These are phyloP conservation scores for Boletus pseudo-olivaceus DNA, from an alignment of 768 basidiomycete genomes.

Conservation along the genomic window DNA sequence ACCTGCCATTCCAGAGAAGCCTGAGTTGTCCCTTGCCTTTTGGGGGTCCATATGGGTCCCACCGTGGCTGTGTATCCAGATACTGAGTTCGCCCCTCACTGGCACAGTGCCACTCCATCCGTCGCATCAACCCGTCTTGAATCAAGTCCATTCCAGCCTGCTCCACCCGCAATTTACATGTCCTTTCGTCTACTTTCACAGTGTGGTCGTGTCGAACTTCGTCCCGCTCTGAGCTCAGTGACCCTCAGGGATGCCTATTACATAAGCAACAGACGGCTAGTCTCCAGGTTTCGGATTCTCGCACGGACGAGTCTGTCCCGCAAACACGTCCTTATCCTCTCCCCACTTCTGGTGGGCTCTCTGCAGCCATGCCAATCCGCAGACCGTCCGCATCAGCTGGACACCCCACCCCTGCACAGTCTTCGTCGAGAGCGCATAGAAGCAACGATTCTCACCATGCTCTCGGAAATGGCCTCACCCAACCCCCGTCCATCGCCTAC, in stretches of 20 bases:
- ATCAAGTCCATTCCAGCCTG: not conserved
- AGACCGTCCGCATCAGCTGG: conserved; percentile 59
- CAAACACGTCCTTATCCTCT: conserved; percentile 5
- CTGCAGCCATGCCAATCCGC: conserved; percentile 46
- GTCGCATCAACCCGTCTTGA: not conserved
- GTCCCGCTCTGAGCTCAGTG: too few species aligned
- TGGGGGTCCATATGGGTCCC: conserved; percentile 43
- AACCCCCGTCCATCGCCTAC: conserved; percentile 37
- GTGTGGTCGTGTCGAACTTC: not conserved
- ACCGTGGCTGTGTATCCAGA: conserved; percentile 34
- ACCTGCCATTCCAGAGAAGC: conserved; percentile 1
- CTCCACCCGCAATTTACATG: not conserved
- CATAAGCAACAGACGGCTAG: conserved; percentile 15
- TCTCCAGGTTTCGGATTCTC: conserved; percentile 14
- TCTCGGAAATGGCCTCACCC: conserved; percentile 29
- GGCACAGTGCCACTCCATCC: not conserved
- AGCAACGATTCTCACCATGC: conserved; percentile 60
- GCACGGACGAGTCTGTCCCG: conserved; percentile 18
- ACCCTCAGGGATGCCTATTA: conserved; percentile 10
- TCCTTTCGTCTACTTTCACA: not conserved
- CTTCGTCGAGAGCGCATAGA: conserved; percentile 51
- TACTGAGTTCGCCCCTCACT: not conserved
- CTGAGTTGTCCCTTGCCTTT: conserved; percentile 23
- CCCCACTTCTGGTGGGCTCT: conserved; percentile 23
- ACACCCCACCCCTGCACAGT: conserved; percentile 32